Evolutionary conservation across 441 rosid genomes (phyloP).

Genomic region (Pelargonium cotyledonis): DNA sequence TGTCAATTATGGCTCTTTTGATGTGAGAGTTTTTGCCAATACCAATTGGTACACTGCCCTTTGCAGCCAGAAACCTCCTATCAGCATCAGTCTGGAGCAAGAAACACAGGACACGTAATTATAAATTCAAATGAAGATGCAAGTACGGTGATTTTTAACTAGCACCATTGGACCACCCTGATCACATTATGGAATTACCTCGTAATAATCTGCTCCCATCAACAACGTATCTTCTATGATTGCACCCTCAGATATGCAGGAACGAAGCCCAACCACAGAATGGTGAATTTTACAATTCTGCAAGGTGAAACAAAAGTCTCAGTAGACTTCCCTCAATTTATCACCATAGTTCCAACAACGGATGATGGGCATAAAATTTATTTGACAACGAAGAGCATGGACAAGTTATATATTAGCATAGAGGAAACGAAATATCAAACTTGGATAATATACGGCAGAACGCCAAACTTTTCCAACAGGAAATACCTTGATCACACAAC

Average conservation of each 20-base stretch:
- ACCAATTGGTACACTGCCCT: conserved; percentile 92
- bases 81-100: conserved; percentile 79
- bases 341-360: background rate
- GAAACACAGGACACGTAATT: background rate
- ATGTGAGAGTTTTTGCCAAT: conserved; percentile 78
- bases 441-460: background rate
- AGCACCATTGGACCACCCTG: background rate
- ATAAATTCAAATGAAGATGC: background rate
- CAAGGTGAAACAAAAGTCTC: conserved; percentile 1
- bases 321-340: background rate
- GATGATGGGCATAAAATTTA: too few relatives aligned
- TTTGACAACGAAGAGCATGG: too few relatives aligned
- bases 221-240: conserved; percentile 77
- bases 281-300: conserved; percentile 92
- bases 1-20: conserved; percentile 90
- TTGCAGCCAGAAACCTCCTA: conserved; percentile 77
- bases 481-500: conserved; percentile 82
- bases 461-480: background rate
- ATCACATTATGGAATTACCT: conserved; percentile 34
- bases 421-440: background rate
- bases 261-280: conserved; percentile 87
- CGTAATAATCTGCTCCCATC: conserved; percentile 97
- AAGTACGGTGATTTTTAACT: background rate
- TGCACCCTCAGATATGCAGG: conserved; percentile 93
- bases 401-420: too few relatives aligned